Base-by-base conservation (phyloP, 306 rosid species). In the Casuarina equisetifolia region DNA sequence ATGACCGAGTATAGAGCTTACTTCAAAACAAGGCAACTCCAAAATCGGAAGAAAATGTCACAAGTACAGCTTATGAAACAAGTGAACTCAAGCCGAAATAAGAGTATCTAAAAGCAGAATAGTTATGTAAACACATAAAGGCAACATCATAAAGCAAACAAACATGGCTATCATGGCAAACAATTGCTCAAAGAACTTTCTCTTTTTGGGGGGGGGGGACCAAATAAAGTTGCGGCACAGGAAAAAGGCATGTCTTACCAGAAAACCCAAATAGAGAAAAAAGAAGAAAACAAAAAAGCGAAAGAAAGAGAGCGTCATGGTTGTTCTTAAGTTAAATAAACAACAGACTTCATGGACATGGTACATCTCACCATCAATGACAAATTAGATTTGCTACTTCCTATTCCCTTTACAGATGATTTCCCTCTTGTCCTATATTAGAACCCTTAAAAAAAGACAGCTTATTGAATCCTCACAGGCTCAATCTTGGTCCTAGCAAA, bases 361-460 rank as follows among this genome's bases (percentile, higher is more conserved):
- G 86, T 80, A 49, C 80, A 72, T 86, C 83, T 84, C 83, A 82
- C 87, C 76, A 52, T 81, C 83, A 78, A 81, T 75, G 86, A 89
- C 87, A 83, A 88, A 85, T 90, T 87, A 88, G 90, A 81, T 84
- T 85, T 69, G 82, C 90, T 90, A 88, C 87, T 81, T 74, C 89
- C 96, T 90, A 92, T 79, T 80, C 73, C 79, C 87, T 90, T 90
- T 86, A 90, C 94, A 84, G 79, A 85, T 76, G 81, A 78, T 74
- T 83, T 79, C 76, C 87, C 89, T 84, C 85, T 58, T 73, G 79
- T 76, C 68, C 82, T 69, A 46, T 45, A 84, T 74, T 82, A 79
- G 61, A 81, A 78, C 86, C 84, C 86, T 90, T 84, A 76, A 55
- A 42, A 43, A 66, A 12, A 11, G 77, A 83, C 90, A 83, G 69